Evolutionary conservation across 495 filamentous ascomycete genomes (phyloP), one percentile per base, ranked within the genome.

Genomic region (Xylaria intraflava): DNA sequence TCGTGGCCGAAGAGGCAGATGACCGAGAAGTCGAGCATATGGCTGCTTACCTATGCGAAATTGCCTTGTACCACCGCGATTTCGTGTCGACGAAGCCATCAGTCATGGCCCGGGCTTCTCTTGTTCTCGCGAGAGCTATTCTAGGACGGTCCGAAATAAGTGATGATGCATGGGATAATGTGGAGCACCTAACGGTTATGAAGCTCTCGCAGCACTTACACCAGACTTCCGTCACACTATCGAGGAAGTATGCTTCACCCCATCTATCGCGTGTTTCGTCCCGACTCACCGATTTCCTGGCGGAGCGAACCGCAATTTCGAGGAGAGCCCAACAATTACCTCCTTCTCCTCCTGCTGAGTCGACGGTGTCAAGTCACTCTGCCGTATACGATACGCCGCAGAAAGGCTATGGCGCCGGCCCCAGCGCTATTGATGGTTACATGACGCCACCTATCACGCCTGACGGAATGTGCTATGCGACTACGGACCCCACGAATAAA

Each of bases 391-490:
- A 80, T 58, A 97, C 93, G 8, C 94, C 93, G 20, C 86, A 92
- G 65, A 98, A 98, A 76, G 78, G 79, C 12, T 76, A 83, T 42
- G 75, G 81, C 58, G 75, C 80, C 45, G 69, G 77, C 27, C 77
- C 80, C 26, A 78, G 80, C 50, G 76, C 86, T 52, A 81, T 83
- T 12, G 81, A 90, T 62, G 94, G 92, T 20, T 92, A 91, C 65
- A 81, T 93, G 52, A 97, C 93, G 20, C 93, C 93, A 17, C 93
- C 93, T 2, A 95, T 97, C 64, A 97, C 94, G 0, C 93, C 93
- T n/a, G 90, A 94, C 59, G 84, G 84, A 19, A 79, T 82, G 49
- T 79, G 74, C 46, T 88, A 83, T 39, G 70, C 70, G 36, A 26
- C 42, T 6, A 51, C 69, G 52, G 69, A 70, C 29, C 66, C 67